These are phyloP conservation scores for Punica granatum DNA, from an alignment of 345 rosid genomes.

Conservation along the genomic window DNA sequence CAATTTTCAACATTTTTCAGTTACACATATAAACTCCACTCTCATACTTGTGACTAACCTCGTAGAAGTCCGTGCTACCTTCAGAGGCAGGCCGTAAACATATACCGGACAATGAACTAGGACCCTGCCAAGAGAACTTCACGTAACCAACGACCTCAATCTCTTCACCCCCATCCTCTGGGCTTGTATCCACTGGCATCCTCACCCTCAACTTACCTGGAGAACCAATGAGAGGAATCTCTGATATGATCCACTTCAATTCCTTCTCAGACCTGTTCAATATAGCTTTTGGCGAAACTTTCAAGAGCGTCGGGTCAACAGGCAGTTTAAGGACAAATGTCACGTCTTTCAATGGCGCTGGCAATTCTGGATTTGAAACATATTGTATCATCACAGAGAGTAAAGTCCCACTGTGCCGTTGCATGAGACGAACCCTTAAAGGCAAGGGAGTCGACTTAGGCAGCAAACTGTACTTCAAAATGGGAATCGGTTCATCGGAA, in stretches of 20 bases:
- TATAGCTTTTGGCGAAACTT: constrained; percentile 88
- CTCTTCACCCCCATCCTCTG: constrained; percentile 59
- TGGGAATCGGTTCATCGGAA: constrained; percentile 85
- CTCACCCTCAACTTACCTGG: constrained; percentile 79
- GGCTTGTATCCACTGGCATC: constrained; percentile 69
- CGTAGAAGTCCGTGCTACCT: constrained; percentile 74
- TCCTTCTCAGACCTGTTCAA: constrained; percentile 79
- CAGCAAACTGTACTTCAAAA: constrained; percentile 78
- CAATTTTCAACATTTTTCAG: constrained; percentile 24
- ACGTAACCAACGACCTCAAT: constrained; percentile 68
- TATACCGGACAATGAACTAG: constrained; percentile 56
- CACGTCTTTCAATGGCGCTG: constrained; percentile 54
- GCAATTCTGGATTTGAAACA: constrained; percentile 75
- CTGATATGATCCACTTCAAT: constrained; percentile 88
- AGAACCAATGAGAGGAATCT: constrained; percentile 61
- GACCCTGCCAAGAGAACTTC: constrained; percentile 66
- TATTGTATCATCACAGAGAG: constrained; percentile 98
- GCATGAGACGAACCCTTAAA: constrained; percentile 73
- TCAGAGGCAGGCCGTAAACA: constrained; percentile 62
- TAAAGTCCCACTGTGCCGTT: constrained; percentile 80
- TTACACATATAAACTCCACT: constrained; percentile 75
- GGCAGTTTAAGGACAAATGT: constrained; percentile 86
- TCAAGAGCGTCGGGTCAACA: constrained; percentile 83
- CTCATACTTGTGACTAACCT: constrained; percentile 70
- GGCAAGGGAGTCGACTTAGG: constrained; percentile 87